Base-by-base conservation (phyloP, 78 protist genomes). In the Monosiga brevicollis region DNA sequence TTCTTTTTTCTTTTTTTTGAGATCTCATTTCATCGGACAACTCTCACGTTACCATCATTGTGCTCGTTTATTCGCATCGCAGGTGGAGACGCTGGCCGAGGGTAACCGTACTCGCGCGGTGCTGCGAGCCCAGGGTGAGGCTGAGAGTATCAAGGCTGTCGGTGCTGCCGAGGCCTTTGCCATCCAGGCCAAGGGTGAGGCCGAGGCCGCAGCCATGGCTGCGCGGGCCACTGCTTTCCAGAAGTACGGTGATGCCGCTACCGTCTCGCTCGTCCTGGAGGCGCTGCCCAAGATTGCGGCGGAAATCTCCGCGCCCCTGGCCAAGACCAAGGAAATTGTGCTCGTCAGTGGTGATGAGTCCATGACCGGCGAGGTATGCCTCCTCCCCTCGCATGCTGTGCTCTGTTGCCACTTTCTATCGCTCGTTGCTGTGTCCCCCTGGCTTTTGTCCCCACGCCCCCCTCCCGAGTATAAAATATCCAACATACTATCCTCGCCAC, bases 221-320 rank as follows among this genome's bases (percentile, higher is more conserved):
- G n/a, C n/a, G 37, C n/a, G 25, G 72, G 82, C 82, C 22, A 72
- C 10, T 9, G 62, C 82, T 11, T 78, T 26, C 82, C 2, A 22
- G 29, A 39, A 32, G n/a, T 78, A 38, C 72, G 82, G 72, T 20
- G 36, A 78, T 39, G 72, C 62, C 40, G 82, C 82, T 72, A 2
- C n/a, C 40, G 39, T 34, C 39, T 34, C 29, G 40, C 2, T 78
- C 26, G 72, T 78, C 73, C 39, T 78, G 36, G 72, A 42, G 40
- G 49, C 72, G 3, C 62, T 78, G 49, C 82, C 82, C 37, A 78
- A 78, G 82, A 38, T 77, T 29, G 82, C 82, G 0, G 82, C 82
- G 1, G 82, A 78, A 25, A 43, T 78, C 43, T 3, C 82, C 29
- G 82, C 82, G 29, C 82, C 82, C 25, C 82, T 78, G 29, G 36